Evolutionary conservation across 495 filamentous ascomycete genomes (phyloP), one percentile per base, ranked within the genome.

Genomic region (Achaetomiella virescens): DNA sequence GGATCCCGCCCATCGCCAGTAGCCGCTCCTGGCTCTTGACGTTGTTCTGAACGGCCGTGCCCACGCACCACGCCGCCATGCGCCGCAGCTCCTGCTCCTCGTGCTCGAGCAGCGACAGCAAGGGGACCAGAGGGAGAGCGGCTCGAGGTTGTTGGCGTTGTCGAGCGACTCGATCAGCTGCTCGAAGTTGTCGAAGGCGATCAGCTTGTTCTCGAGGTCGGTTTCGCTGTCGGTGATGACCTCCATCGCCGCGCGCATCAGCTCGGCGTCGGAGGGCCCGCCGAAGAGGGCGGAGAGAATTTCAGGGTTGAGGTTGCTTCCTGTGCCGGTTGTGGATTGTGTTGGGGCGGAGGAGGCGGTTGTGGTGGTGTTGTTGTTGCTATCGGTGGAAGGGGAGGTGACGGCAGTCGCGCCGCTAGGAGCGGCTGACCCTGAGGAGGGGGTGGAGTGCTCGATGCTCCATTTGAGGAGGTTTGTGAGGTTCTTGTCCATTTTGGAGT

Each of bases 21-120:
- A 95, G 70, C 59, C 81, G 82, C 71, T 91, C 86, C 69, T 98
- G 93, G 17, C 79, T 81, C 67, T 85, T 87, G 27, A 77, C 75
- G 66, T 98, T 97, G 68, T 98, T 98, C 78, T 97, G 90, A 52
- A 97, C 95, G 3, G 95, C 92, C 5, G 91, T 96, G 25, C 88
- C 89, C 29, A 89, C 75, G 74, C 91, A 96, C 91, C 91, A 96
- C 2, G 91, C 90, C 0, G 93, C 91, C 79, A 88, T 87, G 41
- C 74, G 78, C 54, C 90, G 76, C 62, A 96, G 74, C 41, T 91
- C 86, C 0, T 72, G 61, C 61, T 96, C 88, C 27, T 79, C 75
- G 56, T 85, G 77, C 42, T 74, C 66, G 17, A 98, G 77, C 38
- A 88, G 78, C 2, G 72, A 62, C 7, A 96, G 75, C 45, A 98